Conservation (phyloP, 768 basidiomycete species). For the Trametopsis cervina region DNA sequence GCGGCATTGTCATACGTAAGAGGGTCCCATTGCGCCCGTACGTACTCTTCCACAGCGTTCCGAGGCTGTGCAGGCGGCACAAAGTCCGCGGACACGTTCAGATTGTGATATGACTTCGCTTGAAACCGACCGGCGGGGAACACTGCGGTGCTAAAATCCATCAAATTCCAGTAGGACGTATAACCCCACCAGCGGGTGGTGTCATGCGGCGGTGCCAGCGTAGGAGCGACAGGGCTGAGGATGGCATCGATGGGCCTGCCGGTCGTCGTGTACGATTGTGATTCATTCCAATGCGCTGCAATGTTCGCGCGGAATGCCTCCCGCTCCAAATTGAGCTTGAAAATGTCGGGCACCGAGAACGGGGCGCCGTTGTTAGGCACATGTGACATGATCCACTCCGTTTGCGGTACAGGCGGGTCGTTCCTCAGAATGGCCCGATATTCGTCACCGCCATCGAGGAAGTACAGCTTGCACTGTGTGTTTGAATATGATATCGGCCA, state of each 20-base stretch:
- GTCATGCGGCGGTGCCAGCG: slow-evolving; percentile 41
- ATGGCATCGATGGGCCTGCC: slow-evolving; percentile 42
- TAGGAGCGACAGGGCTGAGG: slow-evolving; percentile 39
- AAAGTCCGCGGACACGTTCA: slow-evolving; percentile 12
- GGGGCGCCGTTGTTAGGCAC: slow-evolving; percentile 29
- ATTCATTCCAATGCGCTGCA: slow-evolving; percentile 40
- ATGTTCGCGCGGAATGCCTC: slow-evolving; percentile 34
- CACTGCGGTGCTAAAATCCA: slow-evolving; percentile 40
- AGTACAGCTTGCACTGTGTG: slow-evolving; percentile 40
- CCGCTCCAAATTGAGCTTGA: slow-evolving; percentile 37
- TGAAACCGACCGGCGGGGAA: slow-evolving; percentile 38
- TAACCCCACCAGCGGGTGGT: slow-evolving; percentile 44
- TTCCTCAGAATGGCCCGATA: slow-evolving; percentile 31
- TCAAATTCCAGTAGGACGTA: slow-evolving; percentile 46
- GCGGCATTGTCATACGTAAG: slow-evolving; percentile 36
- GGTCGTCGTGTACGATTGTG: slow-evolving; percentile 27
- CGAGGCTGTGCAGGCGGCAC: slow-evolving; percentile 21
- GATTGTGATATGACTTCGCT: slow-evolving; percentile 18
- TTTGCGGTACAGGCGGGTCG: slow-evolving; percentile 35
- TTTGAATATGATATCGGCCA: background rate
- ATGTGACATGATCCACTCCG: slow-evolving; percentile 37
- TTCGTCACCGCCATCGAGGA: slow-evolving; percentile 42
- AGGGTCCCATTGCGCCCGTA: slow-evolving; percentile 35
- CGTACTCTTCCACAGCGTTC: slow-evolving; percentile 29
- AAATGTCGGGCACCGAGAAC: slow-evolving; percentile 35